phyloP scores from a whole-genome alignment of 805 yeast species.

The Candida tallmaniae region DNA sequence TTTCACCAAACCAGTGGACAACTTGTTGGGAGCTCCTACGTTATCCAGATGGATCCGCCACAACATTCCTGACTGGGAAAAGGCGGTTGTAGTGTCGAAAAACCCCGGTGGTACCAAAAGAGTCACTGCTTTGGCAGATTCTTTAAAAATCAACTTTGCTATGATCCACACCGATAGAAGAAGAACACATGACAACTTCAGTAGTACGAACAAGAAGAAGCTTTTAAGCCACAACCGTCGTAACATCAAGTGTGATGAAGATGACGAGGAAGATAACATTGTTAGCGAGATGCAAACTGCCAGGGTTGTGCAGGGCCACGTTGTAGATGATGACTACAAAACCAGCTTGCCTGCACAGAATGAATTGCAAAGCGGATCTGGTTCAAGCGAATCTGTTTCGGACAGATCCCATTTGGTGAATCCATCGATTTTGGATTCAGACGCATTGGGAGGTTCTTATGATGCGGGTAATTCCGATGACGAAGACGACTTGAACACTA shows the following conservation, averaged over 20 bases:
- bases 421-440: slow-evolving; percentile 66
- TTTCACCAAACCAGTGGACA: slow-evolving; percentile 95
- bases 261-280: slow-evolving; percentile 59
- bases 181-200: slow-evolving; percentile 66
- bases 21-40: slow-evolving; percentile 93
- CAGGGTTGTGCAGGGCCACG: slow-evolving; percentile 94
- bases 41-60: slow-evolving; percentile 94
- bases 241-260: slow-evolving; percentile 36
- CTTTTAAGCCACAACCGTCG: slow-evolving; percentile 22
- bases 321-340: slow-evolving; percentile 76
- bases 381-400: slow-evolving; percentile 31
- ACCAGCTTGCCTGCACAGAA: slow-evolving; percentile 13
- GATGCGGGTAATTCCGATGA: slow-evolving; percentile 78
- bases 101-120: slow-evolving; percentile 99
- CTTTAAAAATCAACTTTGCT: slow-evolving; percentile 92
- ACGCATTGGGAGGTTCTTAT: slow-evolving; percentile 75
- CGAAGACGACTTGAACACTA: slow-evolving; percentile 67
- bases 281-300: slow-evolving; percentile 90
- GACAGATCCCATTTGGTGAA: slow-evolving; percentile 69
- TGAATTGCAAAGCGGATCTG: neutral
- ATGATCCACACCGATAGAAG: slow-evolving; percentile 99
- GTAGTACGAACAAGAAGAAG: slow-evolving; percentile 38
- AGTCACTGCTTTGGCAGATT: slow-evolving; percentile 97
- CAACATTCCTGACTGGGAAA: slow-evolving; percentile 77
- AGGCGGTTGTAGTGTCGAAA: slow-evolving; percentile 95